phyloP scores from a whole-genome alignment of 441 rosid genomes.

The Eruca vesicaria region DNA sequence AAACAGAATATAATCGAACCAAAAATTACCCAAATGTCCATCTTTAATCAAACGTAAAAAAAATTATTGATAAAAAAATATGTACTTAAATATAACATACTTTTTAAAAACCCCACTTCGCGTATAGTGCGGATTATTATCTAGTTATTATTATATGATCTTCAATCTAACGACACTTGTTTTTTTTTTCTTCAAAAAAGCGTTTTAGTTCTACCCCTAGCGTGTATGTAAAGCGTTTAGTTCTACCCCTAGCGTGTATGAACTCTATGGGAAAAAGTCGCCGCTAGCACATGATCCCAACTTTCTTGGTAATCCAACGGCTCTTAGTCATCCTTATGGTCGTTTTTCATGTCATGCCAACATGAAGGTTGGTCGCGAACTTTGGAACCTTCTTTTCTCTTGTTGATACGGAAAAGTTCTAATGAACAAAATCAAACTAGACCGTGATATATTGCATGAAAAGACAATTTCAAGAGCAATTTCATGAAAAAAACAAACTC shows the following conservation, averaged over 20 bases:
- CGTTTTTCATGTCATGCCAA: constrained; percentile 27
- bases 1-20: too few relatives aligned
- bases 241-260: constrained; percentile 10
- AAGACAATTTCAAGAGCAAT: too few relatives aligned
- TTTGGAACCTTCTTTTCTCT: constrained; percentile 16
- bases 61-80: background rate
- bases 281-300: constrained; percentile 29
- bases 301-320: constrained; percentile 33
- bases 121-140: too few relatives aligned
- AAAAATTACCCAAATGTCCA: too few relatives aligned
- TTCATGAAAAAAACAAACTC: too few relatives aligned
- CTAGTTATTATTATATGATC: background rate
- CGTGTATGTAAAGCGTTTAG: constrained; percentile 2
- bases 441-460: too few relatives aligned
- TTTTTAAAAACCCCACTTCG: too few relatives aligned
- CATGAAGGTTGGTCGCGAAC: constrained; percentile 22
- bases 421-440: background rate
- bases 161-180: constrained; percentile 14
- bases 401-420: background rate
- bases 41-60: too few relatives aligned
- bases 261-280: constrained; percentile 12
- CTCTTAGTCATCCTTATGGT: background rate
- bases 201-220: background rate
- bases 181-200: background rate
- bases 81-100: too few relatives aligned